Conservation (phyloP, 2,329 filamentous ascomycete species). For the Penicillium sp. region DNA sequence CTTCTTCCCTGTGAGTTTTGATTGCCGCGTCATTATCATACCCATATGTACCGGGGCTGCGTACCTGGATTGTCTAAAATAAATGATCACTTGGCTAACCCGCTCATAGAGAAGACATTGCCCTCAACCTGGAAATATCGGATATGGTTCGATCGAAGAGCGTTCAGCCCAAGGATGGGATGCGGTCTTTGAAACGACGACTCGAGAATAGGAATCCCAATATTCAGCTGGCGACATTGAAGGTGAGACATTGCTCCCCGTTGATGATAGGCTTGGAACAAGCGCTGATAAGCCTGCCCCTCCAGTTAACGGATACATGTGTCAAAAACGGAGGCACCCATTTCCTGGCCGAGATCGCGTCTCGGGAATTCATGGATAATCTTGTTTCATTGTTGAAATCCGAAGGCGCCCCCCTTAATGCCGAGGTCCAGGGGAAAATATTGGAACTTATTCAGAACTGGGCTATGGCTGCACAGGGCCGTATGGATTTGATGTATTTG, state of each 20-base stretch:
- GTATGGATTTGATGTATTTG: conserved; percentile 75
- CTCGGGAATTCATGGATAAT: conserved; percentile 97
- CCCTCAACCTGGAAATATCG: conserved; percentile 94
- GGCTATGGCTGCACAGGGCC: conserved; percentile 79
- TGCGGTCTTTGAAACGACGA: conserved; percentile 87
- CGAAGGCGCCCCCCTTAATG: conserved; percentile 65
- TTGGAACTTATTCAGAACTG: conserved; percentile 88
- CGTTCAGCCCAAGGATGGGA: conserved; percentile 92
- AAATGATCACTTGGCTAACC: conserved; percentile 6
- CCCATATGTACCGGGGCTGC: neutral
- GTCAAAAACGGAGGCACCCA: conserved; percentile 96
- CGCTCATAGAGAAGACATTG: conserved; percentile 72
- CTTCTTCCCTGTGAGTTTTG: conserved; percentile 71
- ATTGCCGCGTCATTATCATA: conserved; percentile 7
- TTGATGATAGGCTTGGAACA: conserved; percentile 57
- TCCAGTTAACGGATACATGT: conserved; percentile 85
- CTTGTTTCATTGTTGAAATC: conserved; percentile 80
- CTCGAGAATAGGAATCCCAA: conserved; percentile 98
- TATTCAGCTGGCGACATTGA: conserved; percentile 85
- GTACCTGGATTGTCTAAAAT: neutral
- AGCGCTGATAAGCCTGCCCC: conserved; percentile 33
- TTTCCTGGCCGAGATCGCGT: conserved; percentile 90
- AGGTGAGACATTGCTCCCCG: conserved; percentile 63
- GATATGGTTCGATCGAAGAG: conserved; percentile 96
- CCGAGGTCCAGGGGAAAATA: conserved; percentile 80